Evolutionary conservation across 441 rosid genomes (phyloP).

Genomic region (Biscutella auriculata): DNA sequence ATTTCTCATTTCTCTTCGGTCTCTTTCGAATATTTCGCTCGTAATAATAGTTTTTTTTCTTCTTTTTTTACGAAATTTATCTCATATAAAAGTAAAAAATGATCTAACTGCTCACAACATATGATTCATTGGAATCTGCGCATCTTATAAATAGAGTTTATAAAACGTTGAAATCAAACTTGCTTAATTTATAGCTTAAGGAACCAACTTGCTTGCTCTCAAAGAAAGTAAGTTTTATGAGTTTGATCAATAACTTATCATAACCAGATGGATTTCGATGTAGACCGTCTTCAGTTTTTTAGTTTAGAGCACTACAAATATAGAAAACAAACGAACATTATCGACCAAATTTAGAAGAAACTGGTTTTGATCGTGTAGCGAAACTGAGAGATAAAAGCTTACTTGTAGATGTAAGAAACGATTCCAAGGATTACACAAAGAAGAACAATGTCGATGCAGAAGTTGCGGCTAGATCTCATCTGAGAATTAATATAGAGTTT

Average conservation of each 20-base stretch:
- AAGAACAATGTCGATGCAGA: slow-evolving; percentile 68
- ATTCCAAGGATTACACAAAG: slow-evolving; percentile 68
- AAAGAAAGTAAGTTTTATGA: background rate
- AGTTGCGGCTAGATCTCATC: slow-evolving; percentile 78
- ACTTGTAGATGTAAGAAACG: slow-evolving; percentile 73
- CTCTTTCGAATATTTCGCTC: background rate
- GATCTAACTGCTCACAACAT: background rate
- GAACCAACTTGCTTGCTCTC: background rate
- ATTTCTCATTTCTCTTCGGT: background rate
- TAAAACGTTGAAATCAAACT: too few relatives aligned
- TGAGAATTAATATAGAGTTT: slow-evolving; percentile 27
- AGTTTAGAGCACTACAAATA: slow-evolving; percentile 14
- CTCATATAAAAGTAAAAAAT: background rate
- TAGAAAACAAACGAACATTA: background rate
- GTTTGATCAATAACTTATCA: background rate
- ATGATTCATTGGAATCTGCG: background rate
- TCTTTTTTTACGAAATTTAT: background rate
- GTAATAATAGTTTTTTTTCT: background rate
- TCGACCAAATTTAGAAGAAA: background rate
- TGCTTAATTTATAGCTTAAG: too few relatives aligned
- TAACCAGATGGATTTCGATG: background rate
- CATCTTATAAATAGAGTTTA: too few relatives aligned
- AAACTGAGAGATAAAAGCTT: slow-evolving; percentile 24
- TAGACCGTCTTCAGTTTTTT: background rate
- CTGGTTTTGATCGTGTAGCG: background rate